Percentiles rank a stretch among this genome's conserved stretches.
Conservation (phyloP, 352 stramenopile genomes). For the Pythium chondricola region DNA sequence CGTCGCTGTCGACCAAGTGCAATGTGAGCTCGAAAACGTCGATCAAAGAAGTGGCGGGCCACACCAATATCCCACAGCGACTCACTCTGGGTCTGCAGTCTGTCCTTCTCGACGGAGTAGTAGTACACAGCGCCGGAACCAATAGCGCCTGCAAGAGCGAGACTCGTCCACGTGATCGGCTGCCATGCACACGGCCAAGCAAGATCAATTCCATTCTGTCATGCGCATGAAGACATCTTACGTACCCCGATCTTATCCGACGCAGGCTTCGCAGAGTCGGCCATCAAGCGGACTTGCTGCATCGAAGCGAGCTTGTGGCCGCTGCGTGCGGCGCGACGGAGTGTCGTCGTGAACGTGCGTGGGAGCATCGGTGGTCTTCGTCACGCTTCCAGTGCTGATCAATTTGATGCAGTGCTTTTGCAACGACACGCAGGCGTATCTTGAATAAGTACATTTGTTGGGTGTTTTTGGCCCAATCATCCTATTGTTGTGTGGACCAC, state of each 20-base stretch:
- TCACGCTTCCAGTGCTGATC: too few relatives aligned
- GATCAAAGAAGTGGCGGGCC: background rate
- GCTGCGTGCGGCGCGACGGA: slow-evolving; percentile 11
- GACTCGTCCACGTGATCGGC: slow-evolving; percentile 82
- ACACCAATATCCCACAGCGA: background rate
- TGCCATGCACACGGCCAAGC: slow-evolving; percentile 15
- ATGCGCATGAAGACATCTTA: background rate
- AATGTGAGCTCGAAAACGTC: background rate
- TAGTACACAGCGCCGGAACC: slow-evolving; percentile 79
- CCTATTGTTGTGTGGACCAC: too few relatives aligned
- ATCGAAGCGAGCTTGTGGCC: background rate
- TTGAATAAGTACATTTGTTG: too few relatives aligned
- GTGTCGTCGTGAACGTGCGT: slow-evolving; percentile 10
- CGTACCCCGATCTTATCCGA: slow-evolving; percentile 66
- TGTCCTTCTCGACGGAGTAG: slow-evolving; percentile 88
- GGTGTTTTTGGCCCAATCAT: too few relatives aligned
- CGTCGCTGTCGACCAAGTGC: slow-evolving; percentile 31
- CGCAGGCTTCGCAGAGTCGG: slow-evolving; percentile 21
- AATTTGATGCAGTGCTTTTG: too few relatives aligned
- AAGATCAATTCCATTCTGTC: background rate
- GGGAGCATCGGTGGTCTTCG: too few relatives aligned
- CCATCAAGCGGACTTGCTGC: slow-evolving; percentile 32
- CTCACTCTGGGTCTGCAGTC: slow-evolving; percentile 77
- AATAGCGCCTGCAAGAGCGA: slow-evolving; percentile 66
- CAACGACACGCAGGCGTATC: too few relatives aligned